Base-by-base conservation (phyloP, 2,329 filamentous ascomycete genomes). In the Metarhizium brunneum region DNA sequence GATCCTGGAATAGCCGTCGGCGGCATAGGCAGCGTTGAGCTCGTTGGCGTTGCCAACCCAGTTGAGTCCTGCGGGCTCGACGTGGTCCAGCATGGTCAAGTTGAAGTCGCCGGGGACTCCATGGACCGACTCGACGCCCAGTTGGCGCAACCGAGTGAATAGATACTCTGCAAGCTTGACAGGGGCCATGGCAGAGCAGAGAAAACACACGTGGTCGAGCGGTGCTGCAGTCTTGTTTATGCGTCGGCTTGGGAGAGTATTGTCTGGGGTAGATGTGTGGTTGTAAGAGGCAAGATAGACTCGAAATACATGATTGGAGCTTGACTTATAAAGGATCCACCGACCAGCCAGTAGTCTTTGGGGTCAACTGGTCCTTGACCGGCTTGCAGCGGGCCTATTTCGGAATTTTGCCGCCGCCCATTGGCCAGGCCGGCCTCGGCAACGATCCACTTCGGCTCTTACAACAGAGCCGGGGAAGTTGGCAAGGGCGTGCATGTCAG, bases 41-140 rank as follows among this genome's bases (percentile, higher is more conserved):
- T 84, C 81, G 60, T 83, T 84, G 54, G 75, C 72, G 58, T 78
- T 83, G 57, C 80, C 79, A 11, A 79, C 73, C 73, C 73, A 76
- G 14, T 59, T 61, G 18, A 75, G 60, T 2, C 70, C 71, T 6
- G 67, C 55, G 0, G 69, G 69, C 50, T 68, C 63, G 54, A 74
- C 63, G 38, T 70, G 64, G 59, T 74, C 72, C 5, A 74, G 64
- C 25, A 70, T 56, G 0, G 60, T 64, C 13, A 73, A 69, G 47
- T 73, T 73, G 62, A 66, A 74, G 60, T 73, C 71, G 51, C 73
- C 73, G 1, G 74, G 74, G 1, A 81, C 73, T 18, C 79, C 78
- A 55, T 77, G 76, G 50, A 86, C 67, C 10, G 81, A 81, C 30
- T 74, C 70, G 35, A 86, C 74, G 40, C 83, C 82, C 13, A 86